Evolutionary conservation across 1,139 yeast genomes (phyloP), one percentile per base, ranked within the genome.

Genomic region (Zygosaccharomyces pseudobailii): DNA sequence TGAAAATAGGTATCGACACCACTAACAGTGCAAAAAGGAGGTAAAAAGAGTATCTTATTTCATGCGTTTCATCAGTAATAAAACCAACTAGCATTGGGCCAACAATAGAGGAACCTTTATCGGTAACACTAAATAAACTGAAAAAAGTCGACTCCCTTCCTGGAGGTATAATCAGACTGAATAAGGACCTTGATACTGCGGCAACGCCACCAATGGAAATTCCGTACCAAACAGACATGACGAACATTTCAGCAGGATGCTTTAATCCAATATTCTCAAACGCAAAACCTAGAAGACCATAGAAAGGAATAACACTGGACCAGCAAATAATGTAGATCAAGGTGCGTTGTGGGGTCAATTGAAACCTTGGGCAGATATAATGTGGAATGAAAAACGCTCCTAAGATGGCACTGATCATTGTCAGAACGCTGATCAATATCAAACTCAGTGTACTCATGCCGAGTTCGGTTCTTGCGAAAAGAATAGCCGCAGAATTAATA

Each of bases 131-230:
- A 62, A 79, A 84, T 38, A 84, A 67, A 13, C 88, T 82, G 63
- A 84, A 84, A 59, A 83, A 84, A 3, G 82, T 78, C 2, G 83
- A 78, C 56, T 84, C 90, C 55, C 76, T 79, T 13, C 89, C 89
- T 36, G 69, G 71, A 19, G 90, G 90, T 40, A 84, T 81, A 45
- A 84, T 71, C 56, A 82, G 62, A 28, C 85, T 75, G 61, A 78
- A 84, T 3, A 81, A 69, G 1, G 87, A 79, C 42, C 89, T 71
- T 24, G 86, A 76, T 0, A 81, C 71, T 0, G 88, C 81, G 21
- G 83, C 75, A 19, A 84, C 64, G 0, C 87, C 87, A 22, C 90
- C 90, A 31, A 83, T 62, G 0, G 86, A 78, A 49, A 80, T 65
- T 1, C 90, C 90, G 61, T 84, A 84, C 85, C 87, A 80, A 0